phyloP scores from a whole-genome alignment of 2,329 filamentous ascomycete species.

The Penicillium frequentans region DNA sequence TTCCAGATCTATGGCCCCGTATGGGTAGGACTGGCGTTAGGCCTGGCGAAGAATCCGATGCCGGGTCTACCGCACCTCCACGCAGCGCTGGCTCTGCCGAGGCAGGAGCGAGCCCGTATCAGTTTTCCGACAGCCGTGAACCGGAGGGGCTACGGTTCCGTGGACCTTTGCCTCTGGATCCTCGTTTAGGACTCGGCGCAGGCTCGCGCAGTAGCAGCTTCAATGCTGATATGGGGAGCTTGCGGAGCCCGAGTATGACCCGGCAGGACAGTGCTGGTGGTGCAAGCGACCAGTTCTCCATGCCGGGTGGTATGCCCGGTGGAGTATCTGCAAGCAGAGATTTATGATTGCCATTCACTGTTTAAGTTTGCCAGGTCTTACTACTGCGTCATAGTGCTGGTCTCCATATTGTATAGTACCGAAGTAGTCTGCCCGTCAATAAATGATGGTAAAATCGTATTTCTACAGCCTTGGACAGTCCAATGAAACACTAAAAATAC shows the following conservation, averaged over 20 bases:
- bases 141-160: constrained; percentile 37
- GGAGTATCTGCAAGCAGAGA: constrained; percentile 4
- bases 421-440: not conserved
- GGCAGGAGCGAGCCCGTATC: constrained; percentile 20
- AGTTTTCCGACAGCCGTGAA: constrained; percentile 23
- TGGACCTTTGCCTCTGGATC: constrained; percentile 23
- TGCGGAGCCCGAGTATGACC: constrained; percentile 34
- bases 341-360: not conserved
- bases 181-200: constrained; percentile 30
- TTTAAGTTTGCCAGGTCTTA: not conserved
- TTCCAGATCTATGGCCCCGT: constrained; percentile 63
- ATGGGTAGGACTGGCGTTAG: constrained; percentile 51
- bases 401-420: not conserved
- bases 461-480: not conserved
- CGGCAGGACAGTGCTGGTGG: constrained; percentile 30
- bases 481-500: not conserved
- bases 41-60: constrained; percentile 43
- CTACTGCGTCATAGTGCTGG: not conserved
- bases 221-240: constrained; percentile 32
- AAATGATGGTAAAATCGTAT: not conserved
- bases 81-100: constrained; percentile 31
- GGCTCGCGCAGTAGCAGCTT: constrained; percentile 36
- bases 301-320: constrained; percentile 41
- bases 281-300: constrained; percentile 35
- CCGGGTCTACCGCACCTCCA: constrained; percentile 33